Base-by-base conservation (phyloP, 2,329 filamentous ascomycete species). In the Sclerotinia borealis region DNA sequence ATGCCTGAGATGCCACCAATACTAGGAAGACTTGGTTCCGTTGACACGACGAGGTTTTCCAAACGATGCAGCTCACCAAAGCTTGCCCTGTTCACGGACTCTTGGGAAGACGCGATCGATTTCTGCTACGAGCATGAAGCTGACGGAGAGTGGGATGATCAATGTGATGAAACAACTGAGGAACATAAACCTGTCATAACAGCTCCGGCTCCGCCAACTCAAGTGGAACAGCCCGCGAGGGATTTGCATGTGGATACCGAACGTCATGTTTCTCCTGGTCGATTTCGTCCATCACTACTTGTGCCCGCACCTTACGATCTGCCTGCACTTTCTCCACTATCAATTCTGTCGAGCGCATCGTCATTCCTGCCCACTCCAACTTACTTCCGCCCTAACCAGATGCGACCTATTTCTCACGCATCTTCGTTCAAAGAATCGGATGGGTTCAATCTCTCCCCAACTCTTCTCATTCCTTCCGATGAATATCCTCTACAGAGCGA, bases 41-140 rank as follows among this genome's bases (percentile, higher is more conserved):
- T 60, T 37, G 56, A 49, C 34, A 51, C 56, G 10, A 13, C 43
- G 25, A 36, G 45, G 39, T 52, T 52, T 31, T 52, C 36, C 8
- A 27, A 59, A 59, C 7, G 45, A 47, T 22, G 17, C 41, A 27
- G 13, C 41, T 48, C 59, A 19, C 25, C 41, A 10, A 56, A 48
- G 17, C 41, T 37, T 29, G n/a, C 29, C 15, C 22, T 58, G 13
- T 39, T 54, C 6, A 50, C n/a, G 3, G 68, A 86, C 52, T 75
- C 77, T 68, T 89, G 86, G 86, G 86, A 89, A 69, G 85, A 87
- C 59, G 85, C 85, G 66, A 88, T 89, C 65, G 86, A 89, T 71
- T 89, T 88, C 73, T 88, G 84, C 71, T 89, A 89, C 70, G 85
- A 88, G 67, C 84, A 89, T 68, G 86, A 85, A 67, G 85, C 81